A percentile compares a stretch with the other conserved stretches of the same genome.
phyloP scores from a whole-genome alignment of 2,329 filamentous ascomycete species.

The Trichoderma brevicompactum region DNA sequence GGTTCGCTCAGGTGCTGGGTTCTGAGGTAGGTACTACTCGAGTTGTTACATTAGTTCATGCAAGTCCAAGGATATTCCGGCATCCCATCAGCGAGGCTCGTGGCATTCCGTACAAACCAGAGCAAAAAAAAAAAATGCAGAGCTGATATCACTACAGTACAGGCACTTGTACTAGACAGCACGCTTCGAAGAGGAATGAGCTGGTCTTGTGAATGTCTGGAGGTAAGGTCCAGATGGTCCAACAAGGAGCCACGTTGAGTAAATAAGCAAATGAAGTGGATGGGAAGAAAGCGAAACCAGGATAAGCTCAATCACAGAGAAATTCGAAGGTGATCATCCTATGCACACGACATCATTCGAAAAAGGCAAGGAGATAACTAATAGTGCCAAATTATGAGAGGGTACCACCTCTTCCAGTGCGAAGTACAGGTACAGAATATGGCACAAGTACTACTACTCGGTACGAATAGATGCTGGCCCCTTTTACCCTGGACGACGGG shows the following conservation, averaged over 20 bases:
- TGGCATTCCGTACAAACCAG: constrained; percentile 17
- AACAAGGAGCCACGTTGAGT: constrained; percentile 9
- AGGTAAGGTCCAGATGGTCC: constrained; percentile 3
- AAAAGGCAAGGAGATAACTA: constrained; percentile 13
- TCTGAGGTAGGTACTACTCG: constrained; percentile 17
- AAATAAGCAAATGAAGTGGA: constrained; percentile 20
- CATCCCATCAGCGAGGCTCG: constrained; percentile 17
- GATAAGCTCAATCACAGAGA: constrained; percentile 16
- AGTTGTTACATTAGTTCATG: constrained; percentile 29
- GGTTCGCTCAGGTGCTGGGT: constrained; percentile 18
- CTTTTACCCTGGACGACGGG: constrained; percentile 22
- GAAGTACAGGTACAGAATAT: not conserved
- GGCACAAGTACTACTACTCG: not conserved
- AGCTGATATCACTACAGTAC: constrained; percentile 7
- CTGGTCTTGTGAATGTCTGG: not conserved
- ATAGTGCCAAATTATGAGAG: constrained; percentile 5
- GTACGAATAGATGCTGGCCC: constrained; percentile 12
- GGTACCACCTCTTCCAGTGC: not conserved
- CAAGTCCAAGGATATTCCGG: constrained; percentile 26
- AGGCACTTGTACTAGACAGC: not conserved
- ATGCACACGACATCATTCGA: constrained; percentile 17
- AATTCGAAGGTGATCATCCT: constrained; percentile 21
- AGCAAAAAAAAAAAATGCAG: not conserved
- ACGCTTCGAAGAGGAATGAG: not conserved
- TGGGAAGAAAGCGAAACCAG: constrained; percentile 2